Evolutionary conservation across 768 basidiomycete species (phyloP).

Genomic region (Pleurotus cornucopiae): DNA sequence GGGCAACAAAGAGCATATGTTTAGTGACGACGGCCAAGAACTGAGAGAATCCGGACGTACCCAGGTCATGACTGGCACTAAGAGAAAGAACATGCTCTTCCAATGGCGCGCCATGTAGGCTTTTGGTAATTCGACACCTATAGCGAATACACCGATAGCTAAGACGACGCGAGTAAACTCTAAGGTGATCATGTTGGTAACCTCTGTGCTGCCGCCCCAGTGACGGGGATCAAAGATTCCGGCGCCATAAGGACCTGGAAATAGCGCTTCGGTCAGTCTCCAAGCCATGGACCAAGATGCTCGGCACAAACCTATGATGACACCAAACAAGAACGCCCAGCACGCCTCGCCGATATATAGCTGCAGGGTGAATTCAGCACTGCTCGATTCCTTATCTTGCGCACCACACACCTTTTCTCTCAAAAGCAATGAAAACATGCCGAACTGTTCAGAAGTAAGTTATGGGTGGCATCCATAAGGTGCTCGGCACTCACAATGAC

Average conservation of each 20-base stretch:
- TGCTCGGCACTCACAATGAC: conserved; percentile 46
- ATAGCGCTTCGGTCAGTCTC: not conserved
- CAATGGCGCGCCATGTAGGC: conserved; percentile 94
- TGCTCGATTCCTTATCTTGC: conserved; percentile 1
- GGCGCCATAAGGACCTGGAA: conserved; percentile 74
- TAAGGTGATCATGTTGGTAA: conserved; percentile 75
- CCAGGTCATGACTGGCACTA: conserved; percentile 83
- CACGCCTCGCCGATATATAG: conserved; percentile 96
- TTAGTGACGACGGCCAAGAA: not conserved
- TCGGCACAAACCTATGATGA: conserved; percentile 70
- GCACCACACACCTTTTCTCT: conserved; percentile 66
- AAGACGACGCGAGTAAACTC: conserved; percentile 91
- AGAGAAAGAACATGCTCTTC: conserved; percentile 81
- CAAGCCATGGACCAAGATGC: conserved; percentile 9
- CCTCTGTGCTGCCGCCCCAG: conserved; percentile 56
- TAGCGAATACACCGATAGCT: conserved; percentile 95
- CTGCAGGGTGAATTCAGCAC: conserved; percentile 25
- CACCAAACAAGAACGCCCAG: conserved; percentile 91
- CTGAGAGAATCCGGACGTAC: conserved; percentile 36
- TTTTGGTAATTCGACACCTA: conserved; percentile 96
- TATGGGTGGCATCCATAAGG: not conserved
- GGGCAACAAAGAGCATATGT: conserved; percentile 10
- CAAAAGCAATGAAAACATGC: conserved; percentile 91
- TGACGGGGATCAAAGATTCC: conserved; percentile 77
- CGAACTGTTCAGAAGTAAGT: conserved; percentile 52